phyloP scores from a whole-genome alignment of 2,329 filamentous ascomycete species.

The Trichoderma breve region DNA sequence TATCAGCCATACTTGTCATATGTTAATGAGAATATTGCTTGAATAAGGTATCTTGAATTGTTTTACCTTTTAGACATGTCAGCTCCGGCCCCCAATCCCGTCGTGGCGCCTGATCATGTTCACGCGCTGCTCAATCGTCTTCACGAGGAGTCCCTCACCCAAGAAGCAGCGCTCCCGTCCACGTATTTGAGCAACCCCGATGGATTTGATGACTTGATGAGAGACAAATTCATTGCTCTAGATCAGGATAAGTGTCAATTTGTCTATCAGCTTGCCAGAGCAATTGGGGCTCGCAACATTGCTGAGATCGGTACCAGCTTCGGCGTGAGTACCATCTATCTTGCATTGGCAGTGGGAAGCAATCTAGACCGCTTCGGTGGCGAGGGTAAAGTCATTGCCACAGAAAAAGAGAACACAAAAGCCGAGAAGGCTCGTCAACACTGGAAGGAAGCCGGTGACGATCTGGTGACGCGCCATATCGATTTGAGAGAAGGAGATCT shows the following conservation, averaged over 20 bases:
- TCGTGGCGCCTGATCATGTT: slow-evolving; percentile 19
- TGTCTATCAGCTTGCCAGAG: slow-evolving; percentile 53
- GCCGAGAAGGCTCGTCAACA: slow-evolving; percentile 50
- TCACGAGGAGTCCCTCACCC: slow-evolving; percentile 20
- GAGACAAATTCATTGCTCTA: slow-evolving; percentile 59
- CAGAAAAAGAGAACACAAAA: slow-evolving; percentile 58
- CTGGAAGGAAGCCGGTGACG: slow-evolving; percentile 52
- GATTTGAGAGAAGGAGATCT: slow-evolving; percentile 59
- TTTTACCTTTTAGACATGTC: neutral
- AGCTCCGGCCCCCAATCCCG: neutral
- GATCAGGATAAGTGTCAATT: slow-evolving; percentile 58
- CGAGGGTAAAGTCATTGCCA: slow-evolving; percentile 50
- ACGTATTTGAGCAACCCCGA: slow-evolving; percentile 2
- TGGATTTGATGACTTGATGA: slow-evolving; percentile 40
- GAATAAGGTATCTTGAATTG: neutral
- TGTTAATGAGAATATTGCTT: neutral
- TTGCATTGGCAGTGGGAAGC: slow-evolving; percentile 56
- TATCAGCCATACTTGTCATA: neutral
- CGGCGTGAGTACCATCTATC: slow-evolving; percentile 62
- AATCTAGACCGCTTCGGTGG: slow-evolving; percentile 34
- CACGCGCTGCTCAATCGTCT: slow-evolving; percentile 20
- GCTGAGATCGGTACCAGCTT: slow-evolving; percentile 63
- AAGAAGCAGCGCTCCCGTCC: slow-evolving; percentile 17
- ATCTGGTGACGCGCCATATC: slow-evolving; percentile 49
- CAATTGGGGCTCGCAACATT: slow-evolving; percentile 49